These are phyloP conservation scores for Lentinula boryana DNA, from an alignment of 768 basidiomycete genomes.

Conservation along the genomic window DNA sequence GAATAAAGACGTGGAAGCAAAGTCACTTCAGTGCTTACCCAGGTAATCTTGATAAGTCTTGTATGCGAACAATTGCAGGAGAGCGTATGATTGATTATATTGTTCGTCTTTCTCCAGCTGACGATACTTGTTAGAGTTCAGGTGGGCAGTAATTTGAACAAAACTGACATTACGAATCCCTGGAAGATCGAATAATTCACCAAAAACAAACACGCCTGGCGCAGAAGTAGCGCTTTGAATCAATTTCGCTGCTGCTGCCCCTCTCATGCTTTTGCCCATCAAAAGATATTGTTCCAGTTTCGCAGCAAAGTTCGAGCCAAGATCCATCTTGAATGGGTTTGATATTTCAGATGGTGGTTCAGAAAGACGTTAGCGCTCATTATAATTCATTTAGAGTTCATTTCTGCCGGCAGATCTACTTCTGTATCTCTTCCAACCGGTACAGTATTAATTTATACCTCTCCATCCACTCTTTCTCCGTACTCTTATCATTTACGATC, in stretches of 20 bases:
- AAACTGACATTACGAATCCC: constrained; percentile 76
- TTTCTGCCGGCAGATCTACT: neutral
- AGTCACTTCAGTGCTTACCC: constrained; percentile 31
- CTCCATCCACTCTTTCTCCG: neutral
- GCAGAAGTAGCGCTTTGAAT: constrained; percentile 83
- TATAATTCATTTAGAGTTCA: neutral
- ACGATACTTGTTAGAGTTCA: neutral
- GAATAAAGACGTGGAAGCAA: neutral
- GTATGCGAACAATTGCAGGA: constrained; percentile 87
- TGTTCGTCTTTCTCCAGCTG: constrained; percentile 69
- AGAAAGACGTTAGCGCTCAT: neutral
- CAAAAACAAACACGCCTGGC: constrained; percentile 88
- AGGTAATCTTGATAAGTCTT: constrained; percentile 82
- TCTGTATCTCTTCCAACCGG: neutral
- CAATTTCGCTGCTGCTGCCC: constrained; percentile 88
- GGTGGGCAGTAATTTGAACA: neutral
- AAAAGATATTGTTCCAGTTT: constrained; percentile 88
- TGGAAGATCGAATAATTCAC: constrained; percentile 76
- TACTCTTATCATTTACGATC: neutral
- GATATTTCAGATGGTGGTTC: neutral
- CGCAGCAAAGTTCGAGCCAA: constrained; percentile 53
- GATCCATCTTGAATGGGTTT: constrained; percentile 41
- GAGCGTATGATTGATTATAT: constrained; percentile 49
- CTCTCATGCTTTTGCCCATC: constrained; percentile 88
- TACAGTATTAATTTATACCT: neutral